These are phyloP conservation scores for Mucor racemosus DNA, from an alignment of 371 early-diverging fungal genomes.

Conservation along the genomic window DNA sequence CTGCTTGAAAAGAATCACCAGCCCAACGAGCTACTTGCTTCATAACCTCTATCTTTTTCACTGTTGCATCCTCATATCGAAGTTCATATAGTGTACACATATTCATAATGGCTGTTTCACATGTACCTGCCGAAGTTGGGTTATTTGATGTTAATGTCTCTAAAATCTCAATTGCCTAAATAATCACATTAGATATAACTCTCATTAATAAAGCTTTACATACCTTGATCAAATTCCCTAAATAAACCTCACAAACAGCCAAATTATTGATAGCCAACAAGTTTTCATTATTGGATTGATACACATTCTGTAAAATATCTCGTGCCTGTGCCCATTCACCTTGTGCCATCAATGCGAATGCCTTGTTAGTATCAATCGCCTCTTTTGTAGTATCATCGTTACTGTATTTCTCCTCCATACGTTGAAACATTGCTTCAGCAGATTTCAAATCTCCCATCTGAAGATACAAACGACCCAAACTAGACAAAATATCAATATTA, in stretches of 20 bases:
- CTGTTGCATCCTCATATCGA: conserved; percentile 53
- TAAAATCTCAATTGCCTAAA: conserved; percentile 38
- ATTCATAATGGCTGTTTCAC: conserved; percentile 62
- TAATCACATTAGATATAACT: neutral
- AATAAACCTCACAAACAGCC: conserved; percentile 63
- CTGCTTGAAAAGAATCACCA: conserved; percentile 63
- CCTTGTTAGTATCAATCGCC: conserved; percentile 53
- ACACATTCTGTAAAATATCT: conserved; percentile 47
- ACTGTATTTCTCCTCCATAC: conserved; percentile 39
- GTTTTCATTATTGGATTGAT: conserved; percentile 55
- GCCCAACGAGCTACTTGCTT: conserved; percentile 63
- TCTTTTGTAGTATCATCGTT: conserved; percentile 30
- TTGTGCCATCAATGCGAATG: conserved; percentile 53
- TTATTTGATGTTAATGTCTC: conserved; percentile 35
- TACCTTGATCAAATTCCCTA: conserved; percentile 54
- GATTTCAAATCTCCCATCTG: conserved; percentile 60
- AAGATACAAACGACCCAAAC: conserved; percentile 61
- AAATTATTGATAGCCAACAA: conserved; percentile 58
- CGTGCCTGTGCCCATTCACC: conserved; percentile 61
- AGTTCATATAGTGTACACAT: conserved; percentile 67
- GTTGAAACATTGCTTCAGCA: conserved; percentile 47
- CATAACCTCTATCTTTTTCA: conserved; percentile 56
- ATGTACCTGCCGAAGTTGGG: conserved; percentile 55
- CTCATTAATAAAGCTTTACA: neutral
- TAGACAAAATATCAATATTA: conserved; percentile 55